phyloP scores from a whole-genome alignment of 139 green algal species.

The Micractinium conductrix region DNA sequence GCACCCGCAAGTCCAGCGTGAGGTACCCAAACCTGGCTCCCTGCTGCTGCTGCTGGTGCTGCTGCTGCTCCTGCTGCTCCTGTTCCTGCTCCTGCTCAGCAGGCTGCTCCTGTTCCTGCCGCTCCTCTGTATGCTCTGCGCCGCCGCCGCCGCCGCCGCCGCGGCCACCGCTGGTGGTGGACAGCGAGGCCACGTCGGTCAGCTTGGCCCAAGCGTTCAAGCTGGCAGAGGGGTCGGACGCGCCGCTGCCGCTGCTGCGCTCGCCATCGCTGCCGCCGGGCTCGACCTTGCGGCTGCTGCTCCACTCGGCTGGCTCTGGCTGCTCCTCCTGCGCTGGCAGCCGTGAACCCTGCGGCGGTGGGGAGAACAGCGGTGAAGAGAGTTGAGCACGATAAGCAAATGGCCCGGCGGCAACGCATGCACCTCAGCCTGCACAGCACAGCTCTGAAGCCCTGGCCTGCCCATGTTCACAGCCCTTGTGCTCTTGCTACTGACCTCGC shows the following conservation, averaged over 20 bases:
- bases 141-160: neutral
- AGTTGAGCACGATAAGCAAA: no score
- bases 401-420: no score
- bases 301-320: neutral
- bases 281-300: neutral
- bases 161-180: neutral
- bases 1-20: conserved; percentile 10
- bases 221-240: neutral
- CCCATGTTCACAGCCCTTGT: no score
- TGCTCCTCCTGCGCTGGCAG: neutral
- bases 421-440: no score
- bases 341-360: neutral
- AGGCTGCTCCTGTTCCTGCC: no score
- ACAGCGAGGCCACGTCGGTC: neutral
- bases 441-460: no score
- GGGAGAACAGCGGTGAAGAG: no score
- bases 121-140: no score
- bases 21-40: neutral
- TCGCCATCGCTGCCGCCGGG: neutral
- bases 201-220: neutral
- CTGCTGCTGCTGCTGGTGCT: neutral
- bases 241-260: neutral
- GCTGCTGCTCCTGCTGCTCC: no score
- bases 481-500: no score
- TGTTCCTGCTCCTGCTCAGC: neutral